Percentiles rank a stretch among this genome's conserved stretches.
Conservation (phyloP, 305 asterid species). For the Fraxinus sp. region DNA sequence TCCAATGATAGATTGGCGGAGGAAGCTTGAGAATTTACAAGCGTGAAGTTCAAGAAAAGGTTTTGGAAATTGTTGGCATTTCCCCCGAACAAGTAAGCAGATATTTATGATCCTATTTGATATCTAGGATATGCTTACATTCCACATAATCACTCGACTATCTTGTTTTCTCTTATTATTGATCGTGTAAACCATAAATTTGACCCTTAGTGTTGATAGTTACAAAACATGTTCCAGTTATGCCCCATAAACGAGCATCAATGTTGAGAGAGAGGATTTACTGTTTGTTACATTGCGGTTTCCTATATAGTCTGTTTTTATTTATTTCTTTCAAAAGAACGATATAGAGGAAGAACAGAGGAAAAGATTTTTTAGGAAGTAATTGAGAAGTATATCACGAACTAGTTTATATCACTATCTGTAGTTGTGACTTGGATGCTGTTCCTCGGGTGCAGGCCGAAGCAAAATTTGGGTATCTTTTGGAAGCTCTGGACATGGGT, state of each 20-base stretch:
- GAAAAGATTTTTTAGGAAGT: neutral
- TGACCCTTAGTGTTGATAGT: neutral
- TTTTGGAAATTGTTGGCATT: slow-evolving; percentile 78
- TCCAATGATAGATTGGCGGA: slow-evolving; percentile 72
- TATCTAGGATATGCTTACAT: neutral
- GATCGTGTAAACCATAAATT: neutral
- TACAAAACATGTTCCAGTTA: neutral
- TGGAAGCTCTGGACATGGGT: slow-evolving; percentile 98
- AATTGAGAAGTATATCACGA: neutral
- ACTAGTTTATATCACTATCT: neutral
- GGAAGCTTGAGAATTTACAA: slow-evolving; percentile 97
- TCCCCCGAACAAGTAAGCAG: slow-evolving; percentile 63
- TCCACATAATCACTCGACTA: neutral
- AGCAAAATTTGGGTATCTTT: slow-evolving; percentile 85
- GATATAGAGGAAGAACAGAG: neutral
- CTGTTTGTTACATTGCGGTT: neutral
- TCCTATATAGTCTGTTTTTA: neutral
- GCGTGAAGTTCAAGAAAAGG: slow-evolving; percentile 88
- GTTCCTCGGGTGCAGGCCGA: slow-evolving; percentile 61
- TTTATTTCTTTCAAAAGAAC: neutral
- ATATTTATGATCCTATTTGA: slow-evolving; percentile 8
- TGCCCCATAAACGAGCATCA: neutral
- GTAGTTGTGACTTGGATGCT: neutral
- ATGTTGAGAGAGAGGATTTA: neutral
- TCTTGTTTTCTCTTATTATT: neutral